These are phyloP conservation scores for Pezicula rhizophila DNA, from an alignment of 2,329 filamentous ascomycete genomes.

Conservation along the genomic window DNA sequence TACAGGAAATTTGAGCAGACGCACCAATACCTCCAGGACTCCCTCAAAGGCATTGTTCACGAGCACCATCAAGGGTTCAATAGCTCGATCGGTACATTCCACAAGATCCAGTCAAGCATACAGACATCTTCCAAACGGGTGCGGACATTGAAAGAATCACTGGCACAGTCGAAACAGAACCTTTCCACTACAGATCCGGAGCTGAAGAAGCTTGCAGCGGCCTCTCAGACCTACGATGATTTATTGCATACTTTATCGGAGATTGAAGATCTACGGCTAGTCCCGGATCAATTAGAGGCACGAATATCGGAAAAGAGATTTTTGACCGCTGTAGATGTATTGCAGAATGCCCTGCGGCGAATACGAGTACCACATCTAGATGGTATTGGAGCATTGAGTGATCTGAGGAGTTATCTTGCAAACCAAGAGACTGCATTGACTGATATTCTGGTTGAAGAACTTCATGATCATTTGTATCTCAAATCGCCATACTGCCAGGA, in stretches of 20 bases:
- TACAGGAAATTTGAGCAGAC: constrained; percentile 79
- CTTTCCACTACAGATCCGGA: constrained; percentile 84
- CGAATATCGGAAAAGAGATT: constrained; percentile 96
- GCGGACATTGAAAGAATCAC: constrained; percentile 73
- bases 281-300: constrained; percentile 89
- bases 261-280: constrained; percentile 79
- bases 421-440: constrained; percentile 90
- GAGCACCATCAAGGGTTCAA: constrained; percentile 99
- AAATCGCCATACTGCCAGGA: constrained; percentile 98
- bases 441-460: constrained; percentile 93
- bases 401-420: constrained; percentile 79
- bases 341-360: constrained; percentile 79
- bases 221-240: constrained; percentile 85
- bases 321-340: constrained; percentile 81
- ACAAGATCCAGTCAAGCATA: constrained; percentile 95
- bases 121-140: constrained; percentile 83
- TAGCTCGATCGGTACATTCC: constrained; percentile 96
- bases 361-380: constrained; percentile 85
- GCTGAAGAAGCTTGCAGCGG: constrained; percentile 79
- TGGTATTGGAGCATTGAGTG: constrained; percentile 80
- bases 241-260: constrained; percentile 78
- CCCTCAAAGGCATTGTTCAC: constrained; percentile 91
- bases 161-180: constrained; percentile 72
- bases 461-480: constrained; percentile 94
- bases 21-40: constrained; percentile 83